Conservation (phyloP, 352 stramenopile genomes). For the Globisporangium echinulatum region DNA sequence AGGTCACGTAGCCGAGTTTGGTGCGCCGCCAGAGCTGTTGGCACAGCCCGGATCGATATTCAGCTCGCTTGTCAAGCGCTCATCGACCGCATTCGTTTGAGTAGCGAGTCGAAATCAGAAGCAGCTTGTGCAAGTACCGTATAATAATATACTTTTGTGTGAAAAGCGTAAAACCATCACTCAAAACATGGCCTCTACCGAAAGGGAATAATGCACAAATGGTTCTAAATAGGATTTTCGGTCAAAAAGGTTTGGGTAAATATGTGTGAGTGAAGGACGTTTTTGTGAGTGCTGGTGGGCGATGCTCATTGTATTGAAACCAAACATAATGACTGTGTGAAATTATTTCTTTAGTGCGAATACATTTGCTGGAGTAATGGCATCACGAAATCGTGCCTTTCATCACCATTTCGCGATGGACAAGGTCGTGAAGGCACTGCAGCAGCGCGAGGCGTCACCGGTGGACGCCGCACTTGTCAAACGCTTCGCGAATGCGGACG, state of each 20-base stretch:
- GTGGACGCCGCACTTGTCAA: slow-evolving; percentile 15
- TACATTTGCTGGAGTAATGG: background rate
- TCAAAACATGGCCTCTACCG: no score
- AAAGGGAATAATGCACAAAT: no score
- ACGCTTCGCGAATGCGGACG: slow-evolving; percentile 7
- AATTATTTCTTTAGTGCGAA: background rate
- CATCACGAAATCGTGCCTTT: no score
- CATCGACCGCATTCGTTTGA: background rate
- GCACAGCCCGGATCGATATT: slow-evolving; percentile 24
- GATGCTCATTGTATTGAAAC: no score
- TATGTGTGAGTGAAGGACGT: no score
- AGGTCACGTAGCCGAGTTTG: slow-evolving; percentile 83
- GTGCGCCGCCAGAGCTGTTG: slow-evolving; percentile 60
- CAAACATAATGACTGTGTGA: background rate
- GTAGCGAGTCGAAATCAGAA: no score
- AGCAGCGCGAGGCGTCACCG: slow-evolving; percentile 23
- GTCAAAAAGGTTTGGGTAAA: no score
- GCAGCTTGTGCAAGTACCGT: no score
- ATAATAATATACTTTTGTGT: no score
- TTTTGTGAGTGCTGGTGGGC: no score
- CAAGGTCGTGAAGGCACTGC: slow-evolving; percentile 29
- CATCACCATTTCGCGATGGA: slow-evolving; percentile 26
- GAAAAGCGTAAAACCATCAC: no score
- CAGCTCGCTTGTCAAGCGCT: slow-evolving; percentile 20
- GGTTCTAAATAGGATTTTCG: no score